Conservation (phyloP, 441 rosid genomes). For the Syzygium syzygioides region DNA sequence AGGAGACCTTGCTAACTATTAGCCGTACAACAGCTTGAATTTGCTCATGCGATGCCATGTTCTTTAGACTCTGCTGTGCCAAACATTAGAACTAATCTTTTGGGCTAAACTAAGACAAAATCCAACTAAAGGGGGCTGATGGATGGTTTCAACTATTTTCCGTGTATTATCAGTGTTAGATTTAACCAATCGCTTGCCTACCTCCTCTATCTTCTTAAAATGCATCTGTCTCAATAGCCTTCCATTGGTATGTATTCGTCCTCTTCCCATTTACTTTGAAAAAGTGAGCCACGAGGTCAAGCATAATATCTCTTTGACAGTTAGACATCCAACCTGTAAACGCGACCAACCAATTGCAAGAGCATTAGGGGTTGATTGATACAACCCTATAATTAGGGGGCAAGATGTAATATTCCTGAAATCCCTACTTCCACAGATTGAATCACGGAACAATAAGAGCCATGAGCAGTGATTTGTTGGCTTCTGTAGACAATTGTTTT, state of each 20-base stretch:
- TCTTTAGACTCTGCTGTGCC: not conserved
- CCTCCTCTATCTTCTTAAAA: not conserved
- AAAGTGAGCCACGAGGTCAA: not conserved
- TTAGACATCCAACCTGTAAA: not conserved
- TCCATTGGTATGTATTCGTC: not conserved
- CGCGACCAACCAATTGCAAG: not conserved
- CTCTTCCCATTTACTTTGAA: not conserved
- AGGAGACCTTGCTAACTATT: not conserved
- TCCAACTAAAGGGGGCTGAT: not conserved
- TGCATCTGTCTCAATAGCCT: not conserved
- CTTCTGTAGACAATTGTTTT: not conserved
- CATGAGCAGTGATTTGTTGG: not conserved
- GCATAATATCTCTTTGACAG: not conserved
- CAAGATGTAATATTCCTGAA: not conserved
- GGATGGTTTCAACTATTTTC: not conserved
- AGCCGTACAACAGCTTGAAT: not conserved
- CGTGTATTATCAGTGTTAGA: not conserved
- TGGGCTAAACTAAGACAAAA: not conserved
- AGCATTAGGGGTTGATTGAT: not conserved
- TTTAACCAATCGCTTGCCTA: not conserved
- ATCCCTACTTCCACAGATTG: not conserved
- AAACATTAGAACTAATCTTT: not conserved
- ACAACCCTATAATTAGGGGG: not conserved
- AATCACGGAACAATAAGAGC: not conserved
- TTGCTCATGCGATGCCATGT: not conserved